phyloP scores from a whole-genome alignment of 192 early-diverging fungal species.

The Coemansia sp. region DNA sequence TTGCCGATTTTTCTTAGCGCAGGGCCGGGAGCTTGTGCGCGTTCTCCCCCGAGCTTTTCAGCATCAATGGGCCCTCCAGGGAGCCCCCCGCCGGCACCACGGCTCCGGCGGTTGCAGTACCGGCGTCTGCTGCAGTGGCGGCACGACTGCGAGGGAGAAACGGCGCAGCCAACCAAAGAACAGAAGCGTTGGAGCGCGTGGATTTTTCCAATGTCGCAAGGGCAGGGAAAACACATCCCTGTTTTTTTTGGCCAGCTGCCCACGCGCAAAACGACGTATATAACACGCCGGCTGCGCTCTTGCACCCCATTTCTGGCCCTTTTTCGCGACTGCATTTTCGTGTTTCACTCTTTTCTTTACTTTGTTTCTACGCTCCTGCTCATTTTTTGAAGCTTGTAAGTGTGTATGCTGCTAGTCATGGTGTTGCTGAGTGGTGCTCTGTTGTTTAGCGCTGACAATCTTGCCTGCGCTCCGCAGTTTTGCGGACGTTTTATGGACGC shows the following conservation, averaged over 20 bases:
- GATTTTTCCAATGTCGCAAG: slow-evolving; percentile 5
- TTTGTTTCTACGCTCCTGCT: slow-evolving; percentile 8
- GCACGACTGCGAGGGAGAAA: not conserved
- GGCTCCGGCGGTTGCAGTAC: not conserved
- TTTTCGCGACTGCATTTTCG: slow-evolving; percentile 30
- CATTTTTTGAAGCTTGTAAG: slow-evolving; percentile 19
- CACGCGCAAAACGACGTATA: slow-evolving; percentile 25
- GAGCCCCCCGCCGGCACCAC: not conserved
- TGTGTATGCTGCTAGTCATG: slow-evolving; percentile 10
- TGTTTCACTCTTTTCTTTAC: slow-evolving; percentile 22
- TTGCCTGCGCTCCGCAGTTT: not conserved
- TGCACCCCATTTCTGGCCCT: slow-evolving; percentile 10
- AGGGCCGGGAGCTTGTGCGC: slow-evolving; percentile 1
- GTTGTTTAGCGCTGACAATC: not conserved
- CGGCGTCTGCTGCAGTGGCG: not conserved
- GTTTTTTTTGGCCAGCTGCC: slow-evolving; percentile 15
- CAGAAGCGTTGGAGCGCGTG: not conserved
- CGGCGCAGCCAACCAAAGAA: not conserved
- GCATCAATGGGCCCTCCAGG: not conserved
- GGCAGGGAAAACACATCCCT: not conserved
- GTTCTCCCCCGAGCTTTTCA: not conserved
- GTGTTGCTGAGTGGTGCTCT: slow-evolving; percentile 1
- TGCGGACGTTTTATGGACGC: not conserved
- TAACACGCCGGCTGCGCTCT: slow-evolving; percentile 40
- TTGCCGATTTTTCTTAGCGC: slow-evolving; percentile 5